Conservation (phyloP, 768 basidiomycete species). For the Amanita pseudoporphyria region DNA sequence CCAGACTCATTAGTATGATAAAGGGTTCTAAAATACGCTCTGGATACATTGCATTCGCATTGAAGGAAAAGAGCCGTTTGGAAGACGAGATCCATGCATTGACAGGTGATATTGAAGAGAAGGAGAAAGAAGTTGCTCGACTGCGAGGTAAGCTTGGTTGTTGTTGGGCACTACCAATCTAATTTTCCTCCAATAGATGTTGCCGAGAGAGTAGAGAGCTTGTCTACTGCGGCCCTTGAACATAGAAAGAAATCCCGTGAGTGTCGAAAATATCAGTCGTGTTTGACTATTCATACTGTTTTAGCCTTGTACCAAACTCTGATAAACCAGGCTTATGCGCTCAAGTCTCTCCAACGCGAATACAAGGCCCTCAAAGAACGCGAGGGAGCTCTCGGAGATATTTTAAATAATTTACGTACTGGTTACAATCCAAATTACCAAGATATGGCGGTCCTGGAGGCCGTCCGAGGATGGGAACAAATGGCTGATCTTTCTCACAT, state of each 20-base stretch:
- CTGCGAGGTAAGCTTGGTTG: constrained; percentile 44
- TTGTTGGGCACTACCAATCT: neutral
- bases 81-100: constrained; percentile 51
- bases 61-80: constrained; percentile 81
- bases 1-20: neutral
- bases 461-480: constrained; percentile 88
- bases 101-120: constrained; percentile 46
- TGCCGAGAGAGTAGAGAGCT: constrained; percentile 66
- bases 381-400: constrained; percentile 70
- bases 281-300: neutral
- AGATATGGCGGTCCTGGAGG: constrained; percentile 97
- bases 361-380: constrained; percentile 65
- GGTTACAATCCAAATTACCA: constrained; percentile 99
- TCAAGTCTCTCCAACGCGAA: constrained; percentile 69
- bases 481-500: constrained; percentile 63
- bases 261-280: constrained; percentile 17
- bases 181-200: constrained; percentile 41
- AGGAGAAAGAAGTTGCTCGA: constrained; percentile 64
- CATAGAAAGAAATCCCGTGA: constrained; percentile 80
- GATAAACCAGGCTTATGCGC: constrained; percentile 59
- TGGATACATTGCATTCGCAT: constrained; percentile 79
- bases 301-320: constrained; percentile 75
- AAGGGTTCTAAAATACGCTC: constrained; percentile 90
- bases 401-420: constrained; percentile 69
- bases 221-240: constrained; percentile 74